Base-by-base conservation (phyloP, 2,329 filamentous ascomycete species). In the Penicillium sp. region DNA sequence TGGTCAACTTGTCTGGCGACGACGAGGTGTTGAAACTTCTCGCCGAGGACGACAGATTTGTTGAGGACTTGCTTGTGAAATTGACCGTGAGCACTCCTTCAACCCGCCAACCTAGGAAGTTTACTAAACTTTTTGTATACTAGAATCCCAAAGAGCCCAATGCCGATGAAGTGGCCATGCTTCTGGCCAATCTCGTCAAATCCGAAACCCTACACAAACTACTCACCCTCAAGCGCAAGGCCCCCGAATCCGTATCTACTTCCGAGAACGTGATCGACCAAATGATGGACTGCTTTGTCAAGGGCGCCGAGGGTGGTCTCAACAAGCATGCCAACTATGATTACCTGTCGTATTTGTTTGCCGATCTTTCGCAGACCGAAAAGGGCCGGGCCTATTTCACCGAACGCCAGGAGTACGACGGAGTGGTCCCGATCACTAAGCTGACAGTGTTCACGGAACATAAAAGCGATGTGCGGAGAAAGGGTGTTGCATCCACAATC, bases 361-460 rank as follows among this genome's bases (percentile, higher is more conserved):
- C 93, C 34, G 92, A 99, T 68, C 78, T 99, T 9, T 86, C 90
- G 41, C 95, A 90, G 71, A 85, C 91, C 62, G 77, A 82, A 30
- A 80, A 88, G 57, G 82, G 90, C 16, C 80, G 89, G 27, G 77
- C 81, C 42, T 89, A 93, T 73, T 88, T 95, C 58, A 78, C 89
- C 4, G 80, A 77, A 12, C 77, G 81, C 46, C 87, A 95, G 66
- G 73, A 80, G 1, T 92, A 95, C 68, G 90, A 95, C 66, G 77
- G 75, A 1, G 82, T 95, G 12, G 83, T 96, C n/a, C 93, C 93
- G 2, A 77, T 97, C 40, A 89, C 87, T 41, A 97, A 97, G 75
- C 77, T 99, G 54, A 87, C 87, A 52, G 92, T 97, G 51, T 97
- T 97, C 69, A 97, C 93, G 1, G 89, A 95, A 69, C 89, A 96